Evolutionary conservation across 169 alveolate genomes (phyloP).

Genomic region (Babesia ovis): DNA sequence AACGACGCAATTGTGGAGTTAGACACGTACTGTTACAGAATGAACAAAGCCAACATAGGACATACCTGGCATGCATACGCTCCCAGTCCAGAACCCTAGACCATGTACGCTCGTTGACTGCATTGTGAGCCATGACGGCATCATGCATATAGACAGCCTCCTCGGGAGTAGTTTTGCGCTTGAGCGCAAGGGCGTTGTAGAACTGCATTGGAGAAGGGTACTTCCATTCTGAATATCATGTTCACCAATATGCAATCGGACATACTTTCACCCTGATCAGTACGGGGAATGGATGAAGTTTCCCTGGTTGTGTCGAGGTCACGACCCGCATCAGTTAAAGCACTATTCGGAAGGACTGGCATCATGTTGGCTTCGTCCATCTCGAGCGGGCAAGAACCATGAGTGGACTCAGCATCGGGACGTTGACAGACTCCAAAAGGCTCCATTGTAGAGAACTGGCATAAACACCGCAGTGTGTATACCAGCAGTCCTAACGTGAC

Average conservation of each 20-base stretch:
- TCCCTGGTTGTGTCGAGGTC: conserved; percentile 43
- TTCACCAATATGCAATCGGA: too few relatives aligned
- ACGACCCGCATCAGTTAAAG: conserved; percentile 25
- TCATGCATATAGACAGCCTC: conserved; percentile 72
- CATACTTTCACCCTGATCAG: conserved; percentile 51
- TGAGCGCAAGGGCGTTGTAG: conserved; percentile 78
- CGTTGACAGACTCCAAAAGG: background rate
- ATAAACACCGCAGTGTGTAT: too few relatives aligned
- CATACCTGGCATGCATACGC: conserved; percentile 65
- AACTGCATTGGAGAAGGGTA: conserved; percentile 87
- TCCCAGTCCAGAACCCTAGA: conserved; percentile 78
- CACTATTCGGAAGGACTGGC: conserved; percentile 47
- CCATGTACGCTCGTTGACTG: conserved; percentile 84
- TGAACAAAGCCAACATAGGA: background rate
- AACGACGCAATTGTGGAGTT: conserved; percentile 74
- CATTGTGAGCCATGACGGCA: conserved; percentile 81
- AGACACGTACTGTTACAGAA: conserved; percentile 61
- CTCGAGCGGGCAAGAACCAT: conserved; percentile 30
- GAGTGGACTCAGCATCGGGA: background rate
- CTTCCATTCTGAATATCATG: conserved; percentile 69
- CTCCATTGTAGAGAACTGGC: background rate
- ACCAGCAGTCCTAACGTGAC: too few relatives aligned
- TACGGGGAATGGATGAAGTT: conserved; percentile 52
- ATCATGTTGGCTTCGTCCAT: conserved; percentile 48
- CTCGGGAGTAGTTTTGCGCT: conserved; percentile 67